Evolutionary conservation across 805 yeast species (phyloP).

Genomic region (Torulaspora franciscae): DNA sequence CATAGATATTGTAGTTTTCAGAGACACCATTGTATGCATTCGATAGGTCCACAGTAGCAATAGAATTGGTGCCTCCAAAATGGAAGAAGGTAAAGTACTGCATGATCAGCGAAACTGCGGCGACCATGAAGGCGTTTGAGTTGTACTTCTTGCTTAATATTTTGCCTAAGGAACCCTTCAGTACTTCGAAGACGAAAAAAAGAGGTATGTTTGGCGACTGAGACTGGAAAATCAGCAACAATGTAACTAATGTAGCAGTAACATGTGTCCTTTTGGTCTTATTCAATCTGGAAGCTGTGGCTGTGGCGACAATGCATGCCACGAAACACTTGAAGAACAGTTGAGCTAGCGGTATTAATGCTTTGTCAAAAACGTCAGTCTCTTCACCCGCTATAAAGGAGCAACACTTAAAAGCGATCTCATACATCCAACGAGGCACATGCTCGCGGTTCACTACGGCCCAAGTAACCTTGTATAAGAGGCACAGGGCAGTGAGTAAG

Average conservation of each 20-base stretch:
- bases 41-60: slow-evolving; percentile 84
- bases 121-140: slow-evolving; percentile 10
- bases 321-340: slow-evolving; percentile 35
- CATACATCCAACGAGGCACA: slow-evolving; percentile 41
- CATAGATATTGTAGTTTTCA: slow-evolving; percentile 54
- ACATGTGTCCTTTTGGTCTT: slow-evolving; percentile 10
- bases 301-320: slow-evolving; percentile 34
- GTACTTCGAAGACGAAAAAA: slow-evolving; percentile 38
- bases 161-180: slow-evolving; percentile 12
- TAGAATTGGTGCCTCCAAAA: slow-evolving; percentile 85
- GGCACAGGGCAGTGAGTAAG: slow-evolving; percentile 42
- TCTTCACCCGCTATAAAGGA: not conserved
- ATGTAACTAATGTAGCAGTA: slow-evolving; percentile 29
- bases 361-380: slow-evolving; percentile 30
- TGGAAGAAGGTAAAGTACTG: slow-evolving; percentile 81
- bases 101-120: slow-evolving; percentile 40
- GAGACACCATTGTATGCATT: slow-evolving; percentile 88
- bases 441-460: slow-evolving; percentile 50
- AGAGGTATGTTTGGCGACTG: slow-evolving; percentile 47
- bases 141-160: slow-evolving; percentile 10
- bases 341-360: slow-evolving; percentile 36
- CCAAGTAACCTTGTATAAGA: slow-evolving; percentile 53
- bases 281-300: slow-evolving; percentile 18
- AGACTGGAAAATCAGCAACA: slow-evolving; percentile 48
- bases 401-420: slow-evolving; percentile 18